These are phyloP conservation scores for Euphorbia celastroides DNA, from an alignment of 441 rosid species.

Conservation along the genomic window DNA sequence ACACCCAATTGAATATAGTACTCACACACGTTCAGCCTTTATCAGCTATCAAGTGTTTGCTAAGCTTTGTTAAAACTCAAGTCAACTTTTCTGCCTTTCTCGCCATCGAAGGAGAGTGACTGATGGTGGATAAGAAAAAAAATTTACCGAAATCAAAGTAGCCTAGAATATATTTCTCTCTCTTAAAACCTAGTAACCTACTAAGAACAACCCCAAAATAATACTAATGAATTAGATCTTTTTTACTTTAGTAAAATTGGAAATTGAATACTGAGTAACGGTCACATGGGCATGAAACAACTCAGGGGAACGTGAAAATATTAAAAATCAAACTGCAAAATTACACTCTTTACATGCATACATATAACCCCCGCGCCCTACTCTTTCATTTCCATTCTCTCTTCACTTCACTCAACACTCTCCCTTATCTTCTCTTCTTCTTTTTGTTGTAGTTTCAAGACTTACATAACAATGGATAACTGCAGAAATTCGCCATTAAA, in stretches of 20 bases:
- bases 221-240: no score
- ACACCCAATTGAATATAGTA: no score
- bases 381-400: neutral
- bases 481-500: constrained; percentile 52
- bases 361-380: constrained; percentile 9
- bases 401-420: constrained; percentile 7
- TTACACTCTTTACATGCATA: constrained; percentile 30
- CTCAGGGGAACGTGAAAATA: constrained; percentile 62
- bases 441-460: neutral
- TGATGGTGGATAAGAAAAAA: no score
- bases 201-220: no score
- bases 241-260: neutral
- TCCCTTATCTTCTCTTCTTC: constrained; percentile 6
- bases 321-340: constrained; percentile 45
- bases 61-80: no score
- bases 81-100: no score
- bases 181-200: no score
- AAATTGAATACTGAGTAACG: constrained; percentile 30
- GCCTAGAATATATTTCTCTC: no score
- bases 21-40: no score
- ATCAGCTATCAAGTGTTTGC: no score
- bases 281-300: constrained; percentile 46
- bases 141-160: no score
- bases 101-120: no score
- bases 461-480: constrained; percentile 31